These are phyloP conservation scores for Cetradonia linearis DNA, from an alignment of 495 filamentous ascomycete genomes.

Conservation along the genomic window DNA sequence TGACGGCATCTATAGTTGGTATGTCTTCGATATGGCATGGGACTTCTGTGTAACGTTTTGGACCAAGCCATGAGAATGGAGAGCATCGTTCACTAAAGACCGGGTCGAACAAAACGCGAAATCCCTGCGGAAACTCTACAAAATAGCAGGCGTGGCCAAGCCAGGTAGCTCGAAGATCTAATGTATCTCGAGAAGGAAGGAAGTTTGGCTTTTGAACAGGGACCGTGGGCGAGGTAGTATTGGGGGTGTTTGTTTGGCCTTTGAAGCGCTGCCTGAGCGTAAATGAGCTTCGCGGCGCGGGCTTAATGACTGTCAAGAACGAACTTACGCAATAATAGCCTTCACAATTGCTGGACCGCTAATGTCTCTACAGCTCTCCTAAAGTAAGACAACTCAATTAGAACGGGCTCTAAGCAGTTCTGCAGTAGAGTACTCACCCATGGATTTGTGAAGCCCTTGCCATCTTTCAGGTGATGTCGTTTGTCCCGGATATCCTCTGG, in stretches of 20 bases:
- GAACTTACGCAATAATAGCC: conserved; percentile 16
- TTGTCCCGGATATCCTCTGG: conserved; percentile 47
- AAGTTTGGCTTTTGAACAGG: conserved; percentile 61
- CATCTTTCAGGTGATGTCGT: conserved; percentile 47
- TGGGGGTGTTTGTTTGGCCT: conserved; percentile 49
- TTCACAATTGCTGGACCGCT: conserved; percentile 17
- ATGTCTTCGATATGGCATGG: conserved; percentile 74
- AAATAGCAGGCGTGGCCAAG: conserved; percentile 92
- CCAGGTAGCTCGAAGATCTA: conserved; percentile 79
- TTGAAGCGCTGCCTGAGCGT: conserved; percentile 43
- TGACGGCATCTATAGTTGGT: conserved; percentile 74
- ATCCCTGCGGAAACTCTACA: conserved; percentile 79
- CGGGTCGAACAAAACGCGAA: conserved; percentile 89
- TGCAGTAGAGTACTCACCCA: conserved; percentile 29
- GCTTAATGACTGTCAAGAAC: neutral
- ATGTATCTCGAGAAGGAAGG: conserved; percentile 47
- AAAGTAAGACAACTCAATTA: neutral
- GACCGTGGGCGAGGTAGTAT: conserved; percentile 57
- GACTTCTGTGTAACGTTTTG: conserved; percentile 69
- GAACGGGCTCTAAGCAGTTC: neutral
- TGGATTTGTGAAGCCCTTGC: conserved; percentile 52
- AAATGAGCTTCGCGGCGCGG: neutral
- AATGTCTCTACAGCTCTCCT: conserved; percentile 23
- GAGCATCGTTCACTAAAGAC: conserved; percentile 85
- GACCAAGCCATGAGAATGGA: conserved; percentile 60